Evolutionary conservation across 2,329 filamentous ascomycete species (phyloP).

Genomic region (Cordyceps militaris): DNA sequence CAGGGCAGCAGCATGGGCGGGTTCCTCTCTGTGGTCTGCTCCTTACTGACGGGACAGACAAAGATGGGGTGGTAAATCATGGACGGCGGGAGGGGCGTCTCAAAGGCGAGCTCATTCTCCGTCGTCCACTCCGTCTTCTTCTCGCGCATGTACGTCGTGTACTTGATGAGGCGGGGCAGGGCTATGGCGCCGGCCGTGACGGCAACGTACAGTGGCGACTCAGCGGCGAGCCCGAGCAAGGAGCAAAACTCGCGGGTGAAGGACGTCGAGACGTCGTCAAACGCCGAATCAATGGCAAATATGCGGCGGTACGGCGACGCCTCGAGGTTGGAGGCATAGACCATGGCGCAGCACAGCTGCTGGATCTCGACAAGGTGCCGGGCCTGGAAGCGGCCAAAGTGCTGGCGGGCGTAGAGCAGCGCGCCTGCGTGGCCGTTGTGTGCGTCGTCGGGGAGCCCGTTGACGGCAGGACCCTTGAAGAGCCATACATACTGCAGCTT

Average conservation of each 20-base stretch:
- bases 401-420: constrained; percentile 64
- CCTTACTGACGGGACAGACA: constrained; percentile 94
- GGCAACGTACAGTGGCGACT: constrained; percentile 88
- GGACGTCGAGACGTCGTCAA: constrained; percentile 74
- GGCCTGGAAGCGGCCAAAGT: constrained; percentile 66
- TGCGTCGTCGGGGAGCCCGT: constrained; percentile 48
- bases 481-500: constrained; percentile 86
- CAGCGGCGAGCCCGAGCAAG: constrained; percentile 78
- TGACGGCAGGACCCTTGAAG: constrained; percentile 56
- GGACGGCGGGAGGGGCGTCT: constrained; percentile 52
- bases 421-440: constrained; percentile 56
- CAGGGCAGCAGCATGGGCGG: constrained; percentile 96
- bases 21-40: constrained; percentile 87
- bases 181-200: constrained; percentile 90
- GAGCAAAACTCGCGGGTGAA: constrained; percentile 96
- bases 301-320: constrained; percentile 72
- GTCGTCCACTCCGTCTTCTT: constrained; percentile 95
- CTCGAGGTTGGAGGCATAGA: constrained; percentile 67
- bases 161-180: constrained; percentile 80
- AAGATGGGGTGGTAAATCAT: constrained; percentile 92
- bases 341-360: constrained; percentile 72
- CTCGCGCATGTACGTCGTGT: constrained; percentile 78
- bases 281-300: constrained; percentile 69
- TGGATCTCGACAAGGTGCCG: constrained; percentile 75
- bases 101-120: constrained; percentile 78